Percentiles rank a stretch among this genome's conserved stretches.
Conservation (phyloP, 1,284 basidiomycete species). For the Ganoderma sinense region DNA sequence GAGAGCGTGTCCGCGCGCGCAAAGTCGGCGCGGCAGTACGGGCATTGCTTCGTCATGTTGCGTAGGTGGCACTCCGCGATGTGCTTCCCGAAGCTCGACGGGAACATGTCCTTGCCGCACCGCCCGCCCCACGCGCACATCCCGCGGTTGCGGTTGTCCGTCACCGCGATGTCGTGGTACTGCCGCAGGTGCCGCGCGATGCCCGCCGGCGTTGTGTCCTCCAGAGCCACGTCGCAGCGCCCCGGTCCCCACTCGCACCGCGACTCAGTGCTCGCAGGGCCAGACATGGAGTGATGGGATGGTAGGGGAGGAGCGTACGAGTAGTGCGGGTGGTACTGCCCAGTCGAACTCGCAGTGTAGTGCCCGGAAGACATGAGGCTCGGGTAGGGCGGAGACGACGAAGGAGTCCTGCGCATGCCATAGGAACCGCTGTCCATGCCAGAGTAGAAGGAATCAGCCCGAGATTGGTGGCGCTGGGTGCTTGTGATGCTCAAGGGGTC, state of each 20-base stretch:
- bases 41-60: conserved; percentile 32
- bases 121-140: conserved; percentile 28
- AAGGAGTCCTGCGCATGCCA: conserved; percentile 3
- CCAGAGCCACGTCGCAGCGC: conserved; percentile 22
- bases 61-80: conserved; percentile 35
- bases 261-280: not conserved
- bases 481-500: conserved; percentile 5
- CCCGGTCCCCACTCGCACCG: conserved; percentile 26
- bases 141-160: conserved; percentile 30
- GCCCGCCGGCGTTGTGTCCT: conserved; percentile 30
- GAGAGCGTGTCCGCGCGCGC: conserved; percentile 33
- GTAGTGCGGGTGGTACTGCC: not conserved
- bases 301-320: not conserved
- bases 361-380: not conserved
- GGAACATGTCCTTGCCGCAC: conserved; percentile 35
- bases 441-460: conserved; percentile 4
- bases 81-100: conserved; percentile 35
- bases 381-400: conserved; percentile 1
- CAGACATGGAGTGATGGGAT: not conserved
- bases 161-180: conserved; percentile 26
- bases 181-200: conserved; percentile 33
- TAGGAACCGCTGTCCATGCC: conserved; percentile 5
- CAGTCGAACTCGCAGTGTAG: conserved; percentile 1
- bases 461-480: conserved; percentile 6
- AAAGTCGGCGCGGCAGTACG: conserved; percentile 32